Evolutionary conservation across 306 rosid species (phyloP).

Genomic region (Prunus dulcis): DNA sequence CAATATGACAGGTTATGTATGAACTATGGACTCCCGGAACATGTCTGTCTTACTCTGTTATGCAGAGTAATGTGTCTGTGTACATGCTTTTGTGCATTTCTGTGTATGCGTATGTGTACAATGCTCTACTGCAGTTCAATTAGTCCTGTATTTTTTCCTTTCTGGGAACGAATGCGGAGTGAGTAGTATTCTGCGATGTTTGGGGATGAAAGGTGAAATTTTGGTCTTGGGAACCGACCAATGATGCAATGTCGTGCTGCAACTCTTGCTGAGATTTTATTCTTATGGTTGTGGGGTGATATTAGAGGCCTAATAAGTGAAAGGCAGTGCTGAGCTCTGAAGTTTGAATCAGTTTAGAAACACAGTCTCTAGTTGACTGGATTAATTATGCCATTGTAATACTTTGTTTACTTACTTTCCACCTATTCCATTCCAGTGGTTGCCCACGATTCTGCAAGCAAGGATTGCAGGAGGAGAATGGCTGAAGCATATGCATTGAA

Average conservation of each 20-base stretch:
- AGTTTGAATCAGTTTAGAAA: neutral
- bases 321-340: neutral
- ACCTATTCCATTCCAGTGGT: conserved; percentile 60
- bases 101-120: neutral
- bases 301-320: neutral
- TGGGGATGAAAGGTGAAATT: neutral
- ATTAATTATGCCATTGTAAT: neutral
- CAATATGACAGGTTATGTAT: neutral
- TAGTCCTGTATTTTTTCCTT: neutral
- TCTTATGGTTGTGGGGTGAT: neutral
- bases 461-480: conserved; percentile 72
- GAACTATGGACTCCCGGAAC: neutral
- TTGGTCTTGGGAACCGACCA: neutral
- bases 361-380: neutral
- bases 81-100: neutral
- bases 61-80: neutral
- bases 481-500: conserved; percentile 79
- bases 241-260: neutral
- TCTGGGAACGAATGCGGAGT: neutral
- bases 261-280: neutral
- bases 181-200: neutral
- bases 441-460: conserved; percentile 75
- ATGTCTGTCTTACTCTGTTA: neutral
- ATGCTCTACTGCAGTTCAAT: neutral
- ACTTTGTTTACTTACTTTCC: conserved; percentile 12